Evolutionary conservation across 495 filamentous ascomycete genomes (phyloP).

Genomic region (Trichoderma virens): DNA sequence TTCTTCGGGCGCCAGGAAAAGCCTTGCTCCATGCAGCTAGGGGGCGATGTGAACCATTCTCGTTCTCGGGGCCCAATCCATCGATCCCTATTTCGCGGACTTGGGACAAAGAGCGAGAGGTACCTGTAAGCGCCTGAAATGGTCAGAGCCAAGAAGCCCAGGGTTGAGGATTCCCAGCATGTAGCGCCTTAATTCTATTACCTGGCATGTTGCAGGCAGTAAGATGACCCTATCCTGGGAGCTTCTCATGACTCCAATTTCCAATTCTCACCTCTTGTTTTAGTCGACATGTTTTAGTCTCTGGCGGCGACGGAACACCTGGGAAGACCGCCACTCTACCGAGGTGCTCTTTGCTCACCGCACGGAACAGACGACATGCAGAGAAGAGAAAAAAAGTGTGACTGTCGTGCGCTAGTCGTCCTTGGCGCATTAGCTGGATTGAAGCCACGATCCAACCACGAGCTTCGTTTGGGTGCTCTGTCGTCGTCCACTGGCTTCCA

Average conservation of each 20-base stretch:
- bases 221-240: no score
- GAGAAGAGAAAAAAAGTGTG: not conserved
- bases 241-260: no score
- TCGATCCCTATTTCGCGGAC: conserved; percentile 1
- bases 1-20: not conserved
- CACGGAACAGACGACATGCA: not conserved
- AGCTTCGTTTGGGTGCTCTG: not conserved
- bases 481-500: not conserved
- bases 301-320: not conserved
- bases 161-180: not conserved
- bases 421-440: conserved; percentile 6
- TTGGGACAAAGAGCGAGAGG: not conserved
- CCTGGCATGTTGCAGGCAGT: no score
- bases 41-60: conserved; percentile 2
- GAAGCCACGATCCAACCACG: not conserved
- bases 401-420: not conserved
- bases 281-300: no score
- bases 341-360: conserved; percentile 3
- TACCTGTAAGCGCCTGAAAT: not conserved
- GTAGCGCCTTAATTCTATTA: not conserved
- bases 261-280: no score
- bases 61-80: not conserved
- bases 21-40: not conserved
- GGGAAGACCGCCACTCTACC: not conserved
- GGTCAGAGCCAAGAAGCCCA: not conserved